phyloP scores from a whole-genome alignment of 441 rosid species.

The Gossypium armourianum region DNA sequence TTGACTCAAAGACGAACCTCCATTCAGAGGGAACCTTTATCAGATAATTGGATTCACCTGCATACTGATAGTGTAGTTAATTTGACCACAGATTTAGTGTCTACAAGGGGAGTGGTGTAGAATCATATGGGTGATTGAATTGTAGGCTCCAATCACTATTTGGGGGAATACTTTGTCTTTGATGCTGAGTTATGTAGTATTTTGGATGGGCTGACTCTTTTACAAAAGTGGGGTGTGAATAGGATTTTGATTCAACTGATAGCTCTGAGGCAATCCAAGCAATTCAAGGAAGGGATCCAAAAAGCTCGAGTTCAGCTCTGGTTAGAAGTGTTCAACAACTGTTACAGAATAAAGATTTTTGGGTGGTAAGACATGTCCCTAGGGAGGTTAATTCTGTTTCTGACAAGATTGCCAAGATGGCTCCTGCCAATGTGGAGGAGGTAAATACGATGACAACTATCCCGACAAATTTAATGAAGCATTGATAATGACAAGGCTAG shows the following conservation, averaged over 20 bases:
- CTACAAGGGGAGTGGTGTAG: background rate
- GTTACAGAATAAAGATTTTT: background rate
- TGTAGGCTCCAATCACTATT: background rate
- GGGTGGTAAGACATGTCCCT: background rate
- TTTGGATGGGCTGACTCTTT: background rate
- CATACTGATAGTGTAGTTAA: background rate
- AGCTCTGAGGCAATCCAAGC: background rate
- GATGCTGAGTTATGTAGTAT: too few species aligned
- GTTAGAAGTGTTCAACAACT: background rate
- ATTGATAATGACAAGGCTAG: background rate
- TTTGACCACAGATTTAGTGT: background rate
- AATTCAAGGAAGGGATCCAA: background rate
- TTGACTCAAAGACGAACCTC: background rate
- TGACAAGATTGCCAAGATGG: background rate
- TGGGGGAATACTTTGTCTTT: background rate
- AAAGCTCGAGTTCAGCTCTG: background rate
- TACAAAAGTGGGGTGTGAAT: background rate
- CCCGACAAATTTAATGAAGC: background rate
- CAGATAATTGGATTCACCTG: background rate
- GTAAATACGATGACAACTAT: background rate
- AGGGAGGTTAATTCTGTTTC: background rate
- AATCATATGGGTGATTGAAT: background rate
- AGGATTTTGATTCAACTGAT: too few species aligned
- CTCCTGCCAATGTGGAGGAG: background rate
- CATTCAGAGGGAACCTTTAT: background rate